phyloP scores from a whole-genome alignment of 2,329 filamentous ascomycete species.

The Microsporum audouinii region DNA sequence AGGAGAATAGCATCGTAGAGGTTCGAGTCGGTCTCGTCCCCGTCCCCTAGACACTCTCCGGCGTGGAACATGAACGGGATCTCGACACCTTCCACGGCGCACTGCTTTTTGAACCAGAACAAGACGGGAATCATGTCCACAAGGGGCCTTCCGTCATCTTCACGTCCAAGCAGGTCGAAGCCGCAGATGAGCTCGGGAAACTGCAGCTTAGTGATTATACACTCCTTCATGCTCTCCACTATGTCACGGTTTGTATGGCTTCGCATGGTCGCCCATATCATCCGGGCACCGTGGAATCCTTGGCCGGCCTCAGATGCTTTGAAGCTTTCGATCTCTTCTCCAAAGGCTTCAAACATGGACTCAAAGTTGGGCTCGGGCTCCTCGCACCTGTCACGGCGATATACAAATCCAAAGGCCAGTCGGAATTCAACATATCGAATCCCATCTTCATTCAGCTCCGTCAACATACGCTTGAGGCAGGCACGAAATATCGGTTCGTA shows the following conservation, averaged over 20 bases:
- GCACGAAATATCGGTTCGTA: conserved; percentile 81
- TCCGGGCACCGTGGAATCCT: conserved; percentile 69
- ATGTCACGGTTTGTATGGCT: conserved; percentile 53
- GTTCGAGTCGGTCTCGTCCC: conserved; percentile 66
- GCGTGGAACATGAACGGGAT: conserved; percentile 96
- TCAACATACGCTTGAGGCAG: conserved; percentile 64
- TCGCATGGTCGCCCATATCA: conserved; percentile 74
- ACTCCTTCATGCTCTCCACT: conserved; percentile 73
- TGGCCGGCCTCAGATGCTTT: conserved; percentile 58
- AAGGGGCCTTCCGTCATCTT: conserved; percentile 66
- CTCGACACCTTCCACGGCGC: conserved; percentile 61
- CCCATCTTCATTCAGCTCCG: conserved; percentile 61
- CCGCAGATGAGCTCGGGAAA: conserved; percentile 35
- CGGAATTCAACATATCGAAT: conserved; percentile 76
- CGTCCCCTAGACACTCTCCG: conserved; percentile 73
- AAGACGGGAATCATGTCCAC: conserved; percentile 68
- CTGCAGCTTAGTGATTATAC: conserved; percentile 64
- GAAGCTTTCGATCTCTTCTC: conserved; percentile 71
- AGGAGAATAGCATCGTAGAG: conserved; percentile 81
- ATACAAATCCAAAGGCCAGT: conserved; percentile 63
- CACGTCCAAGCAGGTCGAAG: conserved; percentile 82
- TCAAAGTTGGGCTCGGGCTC: conserved; percentile 55
- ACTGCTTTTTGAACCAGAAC: conserved; percentile 88
- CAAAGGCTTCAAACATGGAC: conserved; percentile 59
- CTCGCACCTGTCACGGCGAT: conserved; percentile 49